Evolutionary conservation across 2,329 filamentous ascomycete genomes (phyloP).

Genomic region (Penicillium paneum): DNA sequence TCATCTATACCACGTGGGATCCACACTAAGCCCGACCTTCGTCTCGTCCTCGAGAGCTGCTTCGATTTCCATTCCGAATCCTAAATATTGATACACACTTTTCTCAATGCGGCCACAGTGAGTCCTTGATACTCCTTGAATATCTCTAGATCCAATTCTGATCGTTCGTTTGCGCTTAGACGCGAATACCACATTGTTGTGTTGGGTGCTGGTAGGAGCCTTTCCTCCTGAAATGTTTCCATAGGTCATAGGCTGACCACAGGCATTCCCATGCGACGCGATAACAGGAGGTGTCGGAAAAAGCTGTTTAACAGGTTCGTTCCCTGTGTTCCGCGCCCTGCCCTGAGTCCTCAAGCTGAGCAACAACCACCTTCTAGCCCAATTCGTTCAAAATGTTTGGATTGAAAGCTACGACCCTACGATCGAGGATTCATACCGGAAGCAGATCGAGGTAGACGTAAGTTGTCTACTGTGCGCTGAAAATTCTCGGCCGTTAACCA

Average conservation of each 20-base stretch:
- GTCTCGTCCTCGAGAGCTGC: background rate
- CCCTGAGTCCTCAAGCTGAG: conserved; percentile 11
- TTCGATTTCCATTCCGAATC: background rate
- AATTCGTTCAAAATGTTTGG: conserved; percentile 93
- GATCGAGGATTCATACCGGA: conserved; percentile 83
- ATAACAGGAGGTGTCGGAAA: conserved; percentile 79
- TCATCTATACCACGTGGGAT: conserved; percentile 8
- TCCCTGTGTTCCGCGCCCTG: background rate
- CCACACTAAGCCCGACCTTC: background rate
- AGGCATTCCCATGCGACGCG: conserved; percentile 6
- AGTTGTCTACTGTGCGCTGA: conserved; percentile 40
- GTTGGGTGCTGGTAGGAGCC: conserved; percentile 65
- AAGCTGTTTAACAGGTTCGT: conserved; percentile 79
- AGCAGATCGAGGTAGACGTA: conserved; percentile 87
- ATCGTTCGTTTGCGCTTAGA: conserved; percentile 41
- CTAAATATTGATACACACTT: background rate
- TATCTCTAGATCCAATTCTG: conserved; percentile 14
- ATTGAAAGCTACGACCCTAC: conserved; percentile 88
- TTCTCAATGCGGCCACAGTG: conserved; percentile 39
- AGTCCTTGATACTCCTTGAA: conserved; percentile 17
- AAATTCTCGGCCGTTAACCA: conserved; percentile 16
- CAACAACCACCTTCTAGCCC: conserved; percentile 54
- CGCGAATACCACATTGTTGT: conserved; percentile 82
- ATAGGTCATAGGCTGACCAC: conserved; percentile 18
- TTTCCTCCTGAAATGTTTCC: conserved; percentile 6